phyloP scores from a whole-genome alignment of 148 eudicot species.

The Chenopodium quinoa region DNA sequence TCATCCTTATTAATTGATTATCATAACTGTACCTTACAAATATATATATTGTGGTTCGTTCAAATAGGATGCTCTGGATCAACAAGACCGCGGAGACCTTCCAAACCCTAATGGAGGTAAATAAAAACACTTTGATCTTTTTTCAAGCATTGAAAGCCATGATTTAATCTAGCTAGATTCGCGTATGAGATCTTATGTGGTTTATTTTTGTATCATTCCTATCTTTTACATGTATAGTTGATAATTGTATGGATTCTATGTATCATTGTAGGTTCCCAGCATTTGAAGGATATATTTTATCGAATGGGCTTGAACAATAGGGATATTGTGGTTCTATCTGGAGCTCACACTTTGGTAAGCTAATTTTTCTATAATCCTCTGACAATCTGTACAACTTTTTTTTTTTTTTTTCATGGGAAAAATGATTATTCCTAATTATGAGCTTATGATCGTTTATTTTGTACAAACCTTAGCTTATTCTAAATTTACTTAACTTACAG shows the following conservation, averaged over 20 bases:
- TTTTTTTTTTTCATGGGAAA: not conserved
- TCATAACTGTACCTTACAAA: not conserved
- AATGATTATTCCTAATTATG: not conserved
- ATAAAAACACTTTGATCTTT: not conserved
- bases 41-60: not conserved
- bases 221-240: no score
- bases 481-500: conserved; percentile 25
- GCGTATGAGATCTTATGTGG: no score
- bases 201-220: no score
- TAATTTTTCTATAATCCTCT: not conserved
- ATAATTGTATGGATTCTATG: not conserved
- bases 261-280: conserved; percentile 44
- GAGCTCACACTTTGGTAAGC: conserved; percentile 83
- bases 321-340: conserved; percentile 85
- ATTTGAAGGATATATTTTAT: conserved; percentile 65
- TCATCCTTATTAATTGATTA: not conserved
- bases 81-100: conserved; percentile 70
- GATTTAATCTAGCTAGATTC: no score
- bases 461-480: no score
- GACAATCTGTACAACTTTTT: not conserved
- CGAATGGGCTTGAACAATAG: conserved; percentile 83
- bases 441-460: not conserved
- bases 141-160: no score
- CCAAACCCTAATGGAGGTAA: conserved; percentile 75
- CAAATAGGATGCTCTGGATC: conserved; percentile 49